Base-by-base conservation (phyloP, 2,329 filamentous ascomycete genomes). In the Stromatinia cepivora region DNA sequence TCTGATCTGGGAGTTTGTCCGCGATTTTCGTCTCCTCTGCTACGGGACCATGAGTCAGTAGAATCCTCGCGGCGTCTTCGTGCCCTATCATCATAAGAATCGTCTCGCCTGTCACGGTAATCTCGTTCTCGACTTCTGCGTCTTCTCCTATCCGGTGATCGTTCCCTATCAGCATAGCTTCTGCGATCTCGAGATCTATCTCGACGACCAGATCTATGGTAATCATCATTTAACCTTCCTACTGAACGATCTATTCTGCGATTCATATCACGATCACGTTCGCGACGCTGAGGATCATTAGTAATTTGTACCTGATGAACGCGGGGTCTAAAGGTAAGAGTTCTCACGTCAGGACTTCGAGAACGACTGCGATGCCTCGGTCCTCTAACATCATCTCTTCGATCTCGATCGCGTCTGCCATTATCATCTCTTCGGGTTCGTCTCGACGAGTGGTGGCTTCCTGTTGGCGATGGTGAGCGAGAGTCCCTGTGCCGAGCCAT, bases 401-500 rank as follows among this genome's bases (percentile, higher is more conserved):
- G 80, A 74, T 81, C 83, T 77, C 82, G 81, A 74, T 81, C 83
- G 77, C 82, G 81, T 72, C 84, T 81, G 76, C 83, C 81, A 78
- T 85, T 76, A 67, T 80, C 77, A 46, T 80, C 85, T 80, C 84
- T 82, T 77, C 83, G 82, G 76, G 76, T 81, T 71, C 85, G 86
- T 78, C 82, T 87, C 78, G 89, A 88, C 81, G 88, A 89, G 81
- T 87, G 86, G 79, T 91, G 89, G 86, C 91, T 93, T 88, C 91
- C 91, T 93, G 90, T 89, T 90, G 91, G 91, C 89, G 90, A 93
- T 92, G 92, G 92, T 94, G 92, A 94, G 91, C 92, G 86, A 84
- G 84, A 83, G 81, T 86, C 85, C 83, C 84, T 85, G 81, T 84
- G 84, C 81, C 85, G 84, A 83, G 84, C 84, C 85, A 87, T 87